Evolutionary conservation across 169 alveolate genomes (phyloP), one percentile per base, ranked within the genome.

Genomic region (Hammondia hammondi): DNA sequence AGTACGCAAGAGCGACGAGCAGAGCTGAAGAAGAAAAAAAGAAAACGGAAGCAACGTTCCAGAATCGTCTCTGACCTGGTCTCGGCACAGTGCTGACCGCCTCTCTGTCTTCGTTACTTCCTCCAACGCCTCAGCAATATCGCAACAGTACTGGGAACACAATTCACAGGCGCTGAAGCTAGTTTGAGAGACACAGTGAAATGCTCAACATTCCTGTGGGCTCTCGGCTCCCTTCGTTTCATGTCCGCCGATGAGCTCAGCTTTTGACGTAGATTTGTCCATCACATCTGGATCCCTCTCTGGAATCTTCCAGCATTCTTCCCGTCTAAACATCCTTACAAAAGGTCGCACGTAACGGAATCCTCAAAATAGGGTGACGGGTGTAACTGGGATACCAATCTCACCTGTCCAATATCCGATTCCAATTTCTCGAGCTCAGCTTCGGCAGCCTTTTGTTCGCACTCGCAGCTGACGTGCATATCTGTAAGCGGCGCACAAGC

Each of bases 121-220:
- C 21, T 77, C 87, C 45, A 77, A 21, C 29, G 87, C 87, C 87
- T 77, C 87, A 7, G 24, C 87, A 32, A 77, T 77, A 17, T 37
- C 48, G 87, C 56, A 77, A 46, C 87, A 77, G 87, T 77, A 77
- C 87, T 77, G 87, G 7, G 48, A 39, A 32, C 87, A 17, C 87
- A 67, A 21, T 67, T 6, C 77, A 67, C 77, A 27, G 35, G 32
- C 32, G 35, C 0, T 29, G 9, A 67, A 14, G 61, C 12, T 14
- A 52, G 19, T 52, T 10, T 52, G 61, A 14, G 61, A 10, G 19
- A 7, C 10, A 48, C 57, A 14, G 24, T 52, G 61, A 52, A 52
- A 52, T 10, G 19, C 10, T 7, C 61, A 7, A 10, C 19, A 14
- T 52, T 14, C 61, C 61, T 52, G 61, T 14, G 24, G 19, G 61